Base-by-base conservation (phyloP, 1,284 basidiomycete genomes). In the Rhodotorula sp. region DNA sequence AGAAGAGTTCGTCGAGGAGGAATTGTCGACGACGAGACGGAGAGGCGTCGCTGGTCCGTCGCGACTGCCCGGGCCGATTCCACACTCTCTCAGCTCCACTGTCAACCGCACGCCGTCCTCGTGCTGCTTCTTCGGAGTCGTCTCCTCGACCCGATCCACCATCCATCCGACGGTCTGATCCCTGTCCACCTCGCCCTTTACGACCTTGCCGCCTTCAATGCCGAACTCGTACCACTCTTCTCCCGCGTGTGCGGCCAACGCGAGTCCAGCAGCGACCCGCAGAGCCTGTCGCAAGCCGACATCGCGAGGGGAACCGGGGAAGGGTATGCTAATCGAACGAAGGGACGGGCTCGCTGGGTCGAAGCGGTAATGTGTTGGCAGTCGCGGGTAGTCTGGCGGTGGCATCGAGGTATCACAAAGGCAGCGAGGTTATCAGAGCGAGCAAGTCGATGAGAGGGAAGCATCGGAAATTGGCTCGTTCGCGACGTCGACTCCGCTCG, bases 341-440 rank as follows among this genome's bases (percentile, higher is more conserved):
- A 20, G 64, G 40, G 44, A 2, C 30, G 37, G 47, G 34, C 26
- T 53, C 6, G 54, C 65, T 2, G 5, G 50, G 30, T 52, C 54
- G 34, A 61, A 53, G 56, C 18, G n/a, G 64, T 73, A 73, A 26
- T 51, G 50, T 2, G 64, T 62, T 1, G 71, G 66, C 7, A 73
- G 64, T 10, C 71, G 57, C 0, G 71, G 71, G 44, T 57, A 73
- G 54, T 73, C 69, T 31, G 69, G 62, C 4, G 61, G 59, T 3
- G 59, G 57, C 54, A 72, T 66, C 13, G 11, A 11, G 5, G 18
- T 16, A 4, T 22, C 7, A 13, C 40, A 44, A 4, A 4, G 3
- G 2, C 50, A 52, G 50, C 18, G 37, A n/a, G 40, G 18, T 24
- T n/a, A 30, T 55, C 31, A 37, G 31, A 55, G 16, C 16, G 40